Evolutionary conservation across 805 yeast genomes (phyloP).

Genomic region (Kodamaea hsintzibuensis): DNA sequence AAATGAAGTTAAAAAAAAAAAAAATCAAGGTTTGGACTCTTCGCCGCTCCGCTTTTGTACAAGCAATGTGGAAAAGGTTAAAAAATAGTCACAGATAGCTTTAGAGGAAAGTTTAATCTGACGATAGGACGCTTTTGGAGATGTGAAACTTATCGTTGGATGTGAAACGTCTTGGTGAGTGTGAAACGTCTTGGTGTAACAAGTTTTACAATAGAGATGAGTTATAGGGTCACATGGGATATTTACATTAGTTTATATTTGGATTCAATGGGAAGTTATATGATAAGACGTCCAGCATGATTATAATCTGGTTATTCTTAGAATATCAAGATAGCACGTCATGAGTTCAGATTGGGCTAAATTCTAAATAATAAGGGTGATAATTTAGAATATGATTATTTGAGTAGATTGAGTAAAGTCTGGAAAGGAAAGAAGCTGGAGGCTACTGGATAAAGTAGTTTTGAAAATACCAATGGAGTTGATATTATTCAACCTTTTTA

Average conservation of each 20-base stretch:
- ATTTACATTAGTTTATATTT: no score
- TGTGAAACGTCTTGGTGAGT: background rate
- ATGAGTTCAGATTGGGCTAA: background rate
- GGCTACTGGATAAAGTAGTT: no score
- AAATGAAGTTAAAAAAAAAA: no score
- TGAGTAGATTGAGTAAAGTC: background rate
- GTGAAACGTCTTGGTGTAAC: background rate
- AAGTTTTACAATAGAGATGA: background rate
- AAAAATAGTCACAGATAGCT: background rate
- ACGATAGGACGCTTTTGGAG: background rate
- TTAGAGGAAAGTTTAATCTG: background rate
- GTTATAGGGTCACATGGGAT: no score
- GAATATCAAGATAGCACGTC: background rate
- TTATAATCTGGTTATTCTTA: background rate
- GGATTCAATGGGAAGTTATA: background rate
- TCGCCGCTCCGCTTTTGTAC: background rate
- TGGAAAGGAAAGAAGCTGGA: no score
- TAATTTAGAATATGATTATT: background rate
- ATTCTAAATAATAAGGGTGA: background rate
- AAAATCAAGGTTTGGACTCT: background rate
- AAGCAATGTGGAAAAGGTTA: background rate
- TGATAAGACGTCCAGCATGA: no score
- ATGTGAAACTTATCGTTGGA: background rate
- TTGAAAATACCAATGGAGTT: no score
- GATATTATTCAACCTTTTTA: no score